Evolutionary conservation across 306 rosid genomes (phyloP).

Genomic region (Coriaria nepalensis): DNA sequence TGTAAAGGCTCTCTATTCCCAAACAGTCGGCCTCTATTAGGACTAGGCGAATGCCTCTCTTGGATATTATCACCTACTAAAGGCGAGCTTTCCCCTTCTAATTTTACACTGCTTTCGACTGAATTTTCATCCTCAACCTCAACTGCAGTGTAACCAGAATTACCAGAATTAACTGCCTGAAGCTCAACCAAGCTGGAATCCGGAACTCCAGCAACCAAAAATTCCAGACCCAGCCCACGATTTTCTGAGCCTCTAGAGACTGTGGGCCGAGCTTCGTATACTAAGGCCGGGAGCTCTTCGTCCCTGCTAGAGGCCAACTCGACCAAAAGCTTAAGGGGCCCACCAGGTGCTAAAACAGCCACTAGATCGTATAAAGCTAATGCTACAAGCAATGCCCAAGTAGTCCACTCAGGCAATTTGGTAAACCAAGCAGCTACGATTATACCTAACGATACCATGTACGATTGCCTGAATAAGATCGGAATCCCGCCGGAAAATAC

Average conservation of each 20-base stretch:
- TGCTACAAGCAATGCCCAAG: constrained; percentile 70
- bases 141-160: constrained; percentile 13
- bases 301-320: constrained; percentile 75
- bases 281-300: constrained; percentile 83
- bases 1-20: constrained; percentile 13
- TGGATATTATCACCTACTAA: constrained; percentile 28
- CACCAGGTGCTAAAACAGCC: constrained; percentile 91
- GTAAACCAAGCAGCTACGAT: constrained; percentile 90
- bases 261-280: constrained; percentile 84
- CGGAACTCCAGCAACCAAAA: constrained; percentile 47
- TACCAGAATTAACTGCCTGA: constrained; percentile 24
- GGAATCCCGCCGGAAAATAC: constrained; percentile 67
- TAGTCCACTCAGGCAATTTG: constrained; percentile 86
- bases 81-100: constrained; percentile 43
- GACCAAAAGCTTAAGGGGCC: constrained; percentile 76
- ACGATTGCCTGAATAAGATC: constrained; percentile 51
- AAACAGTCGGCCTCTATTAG: constrained; percentile 12
- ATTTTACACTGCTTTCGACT: constrained; percentile 7
- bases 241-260: constrained; percentile 19
- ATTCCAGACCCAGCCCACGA: constrained; percentile 27
- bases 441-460: constrained; percentile 73
- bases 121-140: constrained; percentile 9
- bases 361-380: constrained; percentile 74
- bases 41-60: constrained; percentile 20
- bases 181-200: constrained; percentile 63